A percentile compares a stretch with the other conserved stretches of the same genome.
These are phyloP conservation scores for Candida maesae DNA, from an alignment of 805 yeast species.

Conservation along the genomic window DNA sequence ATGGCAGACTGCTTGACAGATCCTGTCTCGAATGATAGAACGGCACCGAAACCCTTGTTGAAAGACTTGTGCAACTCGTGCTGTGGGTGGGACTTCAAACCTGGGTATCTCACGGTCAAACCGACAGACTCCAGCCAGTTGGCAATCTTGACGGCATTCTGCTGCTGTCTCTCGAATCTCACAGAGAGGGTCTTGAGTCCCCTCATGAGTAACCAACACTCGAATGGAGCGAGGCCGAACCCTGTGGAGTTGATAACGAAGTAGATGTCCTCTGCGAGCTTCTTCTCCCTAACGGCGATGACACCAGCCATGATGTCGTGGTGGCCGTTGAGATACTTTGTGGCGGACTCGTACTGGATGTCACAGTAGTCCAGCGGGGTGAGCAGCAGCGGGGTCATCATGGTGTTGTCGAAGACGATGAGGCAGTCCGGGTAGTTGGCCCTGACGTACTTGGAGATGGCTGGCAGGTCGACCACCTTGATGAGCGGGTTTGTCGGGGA, in stretches of 20 bases:
- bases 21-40: slow-evolving; percentile 85
- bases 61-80: slow-evolving; percentile 71
- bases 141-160: slow-evolving; percentile 72
- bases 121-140: slow-evolving; percentile 64
- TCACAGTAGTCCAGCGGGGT: slow-evolving; percentile 83
- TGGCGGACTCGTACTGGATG: slow-evolving; percentile 90
- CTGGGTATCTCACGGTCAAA: slow-evolving; percentile 75
- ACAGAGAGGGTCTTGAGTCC: slow-evolving; percentile 87
- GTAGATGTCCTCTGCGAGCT: slow-evolving; percentile 65
- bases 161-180: slow-evolving; percentile 84
- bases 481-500: slow-evolving; percentile 93
- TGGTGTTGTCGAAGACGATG: slow-evolving; percentile 90
- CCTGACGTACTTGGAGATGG: slow-evolving; percentile 66
- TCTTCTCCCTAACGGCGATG: slow-evolving; percentile 61
- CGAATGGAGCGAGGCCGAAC: slow-evolving; percentile 88
- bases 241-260: slow-evolving; percentile 88
- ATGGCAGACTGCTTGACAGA: slow-evolving; percentile 58
- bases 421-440: slow-evolving; percentile 59
- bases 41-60: slow-evolving; percentile 87
- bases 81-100: slow-evolving; percentile 77
- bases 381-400: slow-evolving; percentile 91
- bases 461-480: slow-evolving; percentile 76
- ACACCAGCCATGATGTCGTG: slow-evolving; percentile 98
- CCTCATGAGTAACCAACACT: slow-evolving; percentile 82
- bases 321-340: slow-evolving; percentile 90